Evolutionary conservation across 1,139 yeast species (phyloP).

Genomic region (Hansenula lynferdii): DNA sequence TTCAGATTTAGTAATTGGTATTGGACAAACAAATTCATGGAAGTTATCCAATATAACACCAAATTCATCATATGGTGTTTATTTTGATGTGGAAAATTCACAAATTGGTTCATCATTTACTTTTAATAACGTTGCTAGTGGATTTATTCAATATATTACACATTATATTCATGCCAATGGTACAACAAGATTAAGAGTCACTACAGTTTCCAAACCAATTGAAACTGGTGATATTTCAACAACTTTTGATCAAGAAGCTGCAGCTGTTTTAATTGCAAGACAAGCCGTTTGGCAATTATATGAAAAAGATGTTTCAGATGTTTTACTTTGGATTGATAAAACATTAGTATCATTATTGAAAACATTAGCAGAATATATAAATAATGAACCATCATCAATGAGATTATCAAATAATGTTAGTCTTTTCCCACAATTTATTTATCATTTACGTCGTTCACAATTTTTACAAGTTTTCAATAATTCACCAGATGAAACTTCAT

Average conservation of each 20-base stretch:
- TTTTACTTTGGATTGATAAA: conserved; percentile 70
- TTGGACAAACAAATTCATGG: conserved; percentile 56
- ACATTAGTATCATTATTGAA: conserved; percentile 66
- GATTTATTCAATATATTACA: conserved; percentile 67
- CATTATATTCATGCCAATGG: conserved; percentile 65
- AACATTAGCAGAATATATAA: conserved; percentile 70
- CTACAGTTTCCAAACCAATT: conserved; percentile 41
- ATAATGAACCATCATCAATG: conserved; percentile 61
- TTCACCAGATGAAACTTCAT: conserved; percentile 78
- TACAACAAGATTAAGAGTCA: conserved; percentile 39
- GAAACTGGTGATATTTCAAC: conserved; percentile 24
- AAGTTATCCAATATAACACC: conserved; percentile 51
- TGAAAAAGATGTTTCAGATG: conserved; percentile 50
- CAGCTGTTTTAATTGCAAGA: conserved; percentile 63
- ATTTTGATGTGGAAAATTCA: conserved; percentile 43
- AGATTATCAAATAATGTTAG: conserved; percentile 61
- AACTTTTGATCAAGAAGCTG: conserved; percentile 67
- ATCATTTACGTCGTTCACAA: conserved; percentile 66
- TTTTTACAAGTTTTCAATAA: conserved; percentile 68
- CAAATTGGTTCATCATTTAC: conserved; percentile 11
- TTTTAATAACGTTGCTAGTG: conserved; percentile 29
- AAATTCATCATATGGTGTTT: conserved; percentile 53
- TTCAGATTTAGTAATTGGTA: conserved; percentile 33
- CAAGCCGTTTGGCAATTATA: conserved; percentile 73
- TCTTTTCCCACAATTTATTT: conserved; percentile 72